Evolutionary conservation across 208 protist species (phyloP), one percentile per base, ranked within the genome.

Genomic region (Acanthamoeba healyi): DNA sequence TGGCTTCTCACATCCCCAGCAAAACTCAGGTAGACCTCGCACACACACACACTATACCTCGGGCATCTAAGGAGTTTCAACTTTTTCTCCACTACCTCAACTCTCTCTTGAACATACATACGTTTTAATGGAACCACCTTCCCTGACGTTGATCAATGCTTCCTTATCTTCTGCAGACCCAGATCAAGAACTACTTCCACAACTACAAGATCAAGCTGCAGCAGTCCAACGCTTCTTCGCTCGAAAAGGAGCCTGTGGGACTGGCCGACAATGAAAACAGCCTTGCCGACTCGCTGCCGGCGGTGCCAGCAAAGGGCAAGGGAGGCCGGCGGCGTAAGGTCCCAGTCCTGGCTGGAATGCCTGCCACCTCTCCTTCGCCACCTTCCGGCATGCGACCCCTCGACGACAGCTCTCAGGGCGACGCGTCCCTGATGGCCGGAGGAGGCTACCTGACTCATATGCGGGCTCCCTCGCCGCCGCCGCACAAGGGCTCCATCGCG

Each of bases 191-290:
- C 44, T 93, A 93, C 49, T 93, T 93, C 89, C 89, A 93, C 9
- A 93, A 93, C 67, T 93, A 93, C 65, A 93, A 93, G 67, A 93
- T 93, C 89, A 93, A 93, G 89, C 67, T 93, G 17, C 61, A 93
- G 46, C 89, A 84, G 65, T 84, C 61, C 19, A 93, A 93, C 46
- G 86, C 86, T 22, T 92, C 86, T 2, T 92, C 86, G 36, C 42
- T 92, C 56, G 86, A 92, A 29, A 92, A 92, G 46, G 86, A 92
- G 58, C 86, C 86, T 24, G 29, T 92, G 7, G 56, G 58, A 12
- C 24, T 56, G 56, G 86, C 86, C 56, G 86, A 72, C 58, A 51
- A 22, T 24, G 86, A 92, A 22, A 72, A 29, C 58, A 54, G 54
- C 58, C 56, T 74, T 12, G 9, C 86, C 17, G 63, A 77, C 29